Evolutionary conservation across 2,329 filamentous ascomycete genomes (phyloP), one percentile per base, ranked within the genome.

Genomic region (Hirsutella rhossiliensis): DNA sequence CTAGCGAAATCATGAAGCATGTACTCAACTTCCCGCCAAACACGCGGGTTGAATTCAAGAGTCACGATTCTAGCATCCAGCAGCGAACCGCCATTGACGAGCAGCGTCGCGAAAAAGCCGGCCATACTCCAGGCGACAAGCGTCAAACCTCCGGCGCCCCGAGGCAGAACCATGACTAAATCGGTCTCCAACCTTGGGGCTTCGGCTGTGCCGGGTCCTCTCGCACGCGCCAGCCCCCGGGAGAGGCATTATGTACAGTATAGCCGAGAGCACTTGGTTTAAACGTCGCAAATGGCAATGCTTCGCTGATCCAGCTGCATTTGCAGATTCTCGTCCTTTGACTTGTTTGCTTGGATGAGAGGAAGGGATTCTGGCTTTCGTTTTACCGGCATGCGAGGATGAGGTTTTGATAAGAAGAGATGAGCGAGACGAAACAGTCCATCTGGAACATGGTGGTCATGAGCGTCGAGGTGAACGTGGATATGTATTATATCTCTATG

Each of bases 31-130:
- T 96, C 60, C 90, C 90, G 1, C 68, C 79, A 38, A 90, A 95
- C 61, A 97, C 92, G 32, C 85, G 84, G 57, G 83, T 98, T 47
- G 81, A 92, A 54, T 98, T 89, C 79, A 94, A 95, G 68, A 92
- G 84, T 59, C 92, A 98, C 63, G 89, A 96, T 59, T 87, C 90
- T 51, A 95, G 87, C 63, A 96, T 98, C 59, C 84, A 87, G 53
- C 89, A 96, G 67, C 80, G 88, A 53, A 85, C 83, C 28, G 86
- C 86, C 18, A 88, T 95, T 50, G 89, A 96, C 57, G 87, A 95
- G 63, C 86, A 87, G 45, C 84, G 89, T 49, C 87, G 90, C 54
- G 88, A 95, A 58, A 94, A 94, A 66, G 75, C 70, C 17, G 63
- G 65, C 45, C 72, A 76, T 52, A 64, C 69, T 48, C 62, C 66